Evolutionary conservation across 345 rosid genomes (phyloP).

Genomic region (Pistacia atlantica): DNA sequence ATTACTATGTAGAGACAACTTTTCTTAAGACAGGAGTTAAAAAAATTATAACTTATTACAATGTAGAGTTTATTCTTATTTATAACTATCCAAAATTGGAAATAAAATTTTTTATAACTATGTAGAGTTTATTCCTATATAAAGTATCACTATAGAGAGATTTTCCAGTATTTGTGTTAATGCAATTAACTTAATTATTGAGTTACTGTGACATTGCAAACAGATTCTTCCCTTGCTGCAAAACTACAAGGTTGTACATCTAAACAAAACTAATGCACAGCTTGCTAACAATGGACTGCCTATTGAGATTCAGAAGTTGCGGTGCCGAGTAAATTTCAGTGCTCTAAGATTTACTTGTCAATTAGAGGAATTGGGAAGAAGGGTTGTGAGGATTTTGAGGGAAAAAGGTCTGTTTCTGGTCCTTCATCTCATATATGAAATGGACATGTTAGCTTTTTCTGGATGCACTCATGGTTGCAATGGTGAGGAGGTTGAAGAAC

Average conservation of each 20-base stretch:
- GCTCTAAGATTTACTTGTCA: slow-evolving; percentile 76
- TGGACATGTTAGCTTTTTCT: slow-evolving; percentile 98
- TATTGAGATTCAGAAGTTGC: slow-evolving; percentile 78
- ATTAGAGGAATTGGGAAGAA: slow-evolving; percentile 85
- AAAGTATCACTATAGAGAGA: too few relatives aligned
- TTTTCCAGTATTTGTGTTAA: background rate
- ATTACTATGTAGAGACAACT: too few relatives aligned
- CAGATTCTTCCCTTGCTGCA: slow-evolving; percentile 78
- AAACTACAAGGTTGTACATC: slow-evolving; percentile 81
- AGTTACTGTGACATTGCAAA: background rate
- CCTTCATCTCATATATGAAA: slow-evolving; percentile 94
- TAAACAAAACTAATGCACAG: slow-evolving; percentile 88
- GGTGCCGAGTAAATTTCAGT: slow-evolving; percentile 86
- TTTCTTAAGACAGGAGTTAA: too few relatives aligned
- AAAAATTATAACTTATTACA: too few relatives aligned
- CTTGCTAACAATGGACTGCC: slow-evolving; percentile 88
- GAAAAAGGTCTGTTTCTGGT: slow-evolving; percentile 78
- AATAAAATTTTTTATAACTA: too few relatives aligned
- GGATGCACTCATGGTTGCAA: slow-evolving; percentile 96
- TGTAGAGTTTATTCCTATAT: too few relatives aligned
- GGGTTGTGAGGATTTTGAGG: slow-evolving; percentile 64
- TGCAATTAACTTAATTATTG: slow-evolving; percentile 15
- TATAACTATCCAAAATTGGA: too few relatives aligned
- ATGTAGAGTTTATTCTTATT: too few relatives aligned
- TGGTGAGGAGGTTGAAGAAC: slow-evolving; percentile 72